These are phyloP conservation scores for Globisporangium cystogenes DNA, from an alignment of 352 stramenopile genomes.

Conservation along the genomic window DNA sequence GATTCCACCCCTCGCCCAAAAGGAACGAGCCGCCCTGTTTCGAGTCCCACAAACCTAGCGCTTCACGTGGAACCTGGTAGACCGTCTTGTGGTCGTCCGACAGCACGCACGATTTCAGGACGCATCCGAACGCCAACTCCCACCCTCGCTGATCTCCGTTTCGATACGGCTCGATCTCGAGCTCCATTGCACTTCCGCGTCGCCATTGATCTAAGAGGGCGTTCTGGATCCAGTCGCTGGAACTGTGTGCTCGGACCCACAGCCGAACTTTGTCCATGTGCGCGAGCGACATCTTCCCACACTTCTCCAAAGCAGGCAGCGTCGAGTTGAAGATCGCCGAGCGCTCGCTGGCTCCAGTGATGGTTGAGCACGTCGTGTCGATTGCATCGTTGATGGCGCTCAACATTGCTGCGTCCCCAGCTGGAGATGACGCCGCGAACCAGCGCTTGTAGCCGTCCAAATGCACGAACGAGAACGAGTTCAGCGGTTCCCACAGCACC, in stretches of 20 bases:
- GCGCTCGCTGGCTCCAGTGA: conserved; percentile 23
- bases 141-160: conserved; percentile 29
- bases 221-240: conserved; percentile 29
- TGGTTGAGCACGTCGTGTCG: conserved; percentile 9
- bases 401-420: conserved; percentile 10
- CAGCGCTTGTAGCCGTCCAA: conserved; percentile 40
- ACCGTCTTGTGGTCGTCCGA: conserved; percentile 23
- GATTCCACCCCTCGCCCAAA: conserved; percentile 20
- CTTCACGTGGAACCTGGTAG: conserved; percentile 40
- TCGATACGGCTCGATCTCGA: conserved; percentile 72
- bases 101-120: conserved; percentile 19
- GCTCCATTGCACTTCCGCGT: conserved; percentile 23
- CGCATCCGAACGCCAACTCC: conserved; percentile 44
- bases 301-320: conserved; percentile 20
- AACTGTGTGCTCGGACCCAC: conserved; percentile 27
- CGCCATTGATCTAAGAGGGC: conserved; percentile 63
- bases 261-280: conserved; percentile 31
- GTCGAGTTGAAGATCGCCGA: conserved; percentile 54
- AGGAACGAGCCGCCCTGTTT: conserved; percentile 36
- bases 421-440: conserved; percentile 18
- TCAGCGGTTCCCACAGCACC: conserved; percentile 37
- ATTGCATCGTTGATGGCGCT: conserved; percentile 34
- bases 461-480: conserved; percentile 40
- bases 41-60: conserved; percentile 39
- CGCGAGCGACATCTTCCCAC: conserved; percentile 15